A percentile compares a stretch with the other conserved stretches of the same genome.
These are phyloP conservation scores for Teratosphaeria gauchensis DNA, from an alignment of 2,329 filamentous ascomycete species.

Conservation along the genomic window DNA sequence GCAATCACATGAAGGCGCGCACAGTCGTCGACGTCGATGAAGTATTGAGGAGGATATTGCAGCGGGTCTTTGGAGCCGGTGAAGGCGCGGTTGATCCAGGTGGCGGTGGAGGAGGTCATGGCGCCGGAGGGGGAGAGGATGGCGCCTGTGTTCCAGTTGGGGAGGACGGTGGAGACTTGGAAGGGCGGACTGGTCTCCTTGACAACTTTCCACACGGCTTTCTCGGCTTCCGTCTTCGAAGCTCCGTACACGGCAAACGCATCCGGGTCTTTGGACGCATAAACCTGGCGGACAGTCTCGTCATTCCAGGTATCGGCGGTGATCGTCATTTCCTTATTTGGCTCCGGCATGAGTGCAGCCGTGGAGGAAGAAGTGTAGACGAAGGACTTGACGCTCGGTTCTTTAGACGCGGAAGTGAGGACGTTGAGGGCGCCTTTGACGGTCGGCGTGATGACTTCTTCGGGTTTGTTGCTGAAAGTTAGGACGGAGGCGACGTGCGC, in stretches of 20 bases:
- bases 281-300: conserved; percentile 12
- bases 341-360: conserved; percentile 25
- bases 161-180: conserved; percentile 31
- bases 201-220: conserved; percentile 38
- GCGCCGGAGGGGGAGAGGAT: conserved; percentile 7
- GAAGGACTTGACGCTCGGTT: conserved; percentile 33
- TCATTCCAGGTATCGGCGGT: conserved; percentile 21
- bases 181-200: conserved; percentile 36
- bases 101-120: not conserved
- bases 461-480: conserved; percentile 29
- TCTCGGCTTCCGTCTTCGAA: conserved; percentile 39
- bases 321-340: conserved; percentile 27
- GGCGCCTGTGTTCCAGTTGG: conserved; percentile 14
- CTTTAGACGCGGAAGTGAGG: conserved; percentile 32
- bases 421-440: conserved; percentile 26
- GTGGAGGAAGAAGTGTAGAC: conserved; percentile 37
- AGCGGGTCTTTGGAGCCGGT: conserved; percentile 7
- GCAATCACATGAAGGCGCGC: conserved; percentile 46
- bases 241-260: conserved; percentile 34
- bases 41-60: conserved; percentile 21
- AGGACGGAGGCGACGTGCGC: conserved; percentile 38
- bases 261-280: conserved; percentile 25
- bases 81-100: conserved; percentile 6
- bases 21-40: conserved; percentile 39
- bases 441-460: conserved; percentile 34